These are phyloP conservation scores for Pseudogymnoascus sp. DNA, from an alignment of 2,329 filamentous ascomycete species.

Conservation along the genomic window DNA sequence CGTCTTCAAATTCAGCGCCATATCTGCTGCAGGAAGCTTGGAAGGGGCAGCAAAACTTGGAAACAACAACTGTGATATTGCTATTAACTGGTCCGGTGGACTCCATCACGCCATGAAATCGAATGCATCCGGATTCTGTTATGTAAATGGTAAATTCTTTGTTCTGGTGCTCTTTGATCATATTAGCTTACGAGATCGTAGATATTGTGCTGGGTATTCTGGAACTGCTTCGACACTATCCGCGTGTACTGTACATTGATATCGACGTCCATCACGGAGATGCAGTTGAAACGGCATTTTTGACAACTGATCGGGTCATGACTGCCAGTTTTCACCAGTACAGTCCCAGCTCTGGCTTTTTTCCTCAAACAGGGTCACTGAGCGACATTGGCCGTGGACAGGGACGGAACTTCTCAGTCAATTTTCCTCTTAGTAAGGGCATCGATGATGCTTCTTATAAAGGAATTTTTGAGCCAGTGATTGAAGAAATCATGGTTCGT, in stretches of 20 bases:
- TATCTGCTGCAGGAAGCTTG: slow-evolving; percentile 89
- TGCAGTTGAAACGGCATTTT: slow-evolving; percentile 88
- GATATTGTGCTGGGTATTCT: slow-evolving; percentile 94
- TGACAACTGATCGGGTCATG: slow-evolving; percentile 86
- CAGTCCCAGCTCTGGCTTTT: slow-evolving; percentile 62
- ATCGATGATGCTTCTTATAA: slow-evolving; percentile 87
- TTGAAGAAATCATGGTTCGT: slow-evolving; percentile 74
- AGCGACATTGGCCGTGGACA: slow-evolving; percentile 79
- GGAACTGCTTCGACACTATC: slow-evolving; percentile 80
- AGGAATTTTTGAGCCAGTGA: slow-evolving; percentile 84
- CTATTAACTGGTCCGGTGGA: slow-evolving; percentile 96
- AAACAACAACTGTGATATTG: slow-evolving; percentile 87
- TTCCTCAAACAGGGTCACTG: slow-evolving; percentile 83
- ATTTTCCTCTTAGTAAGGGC: slow-evolving; percentile 84
- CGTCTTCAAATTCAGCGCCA: slow-evolving; percentile 88
- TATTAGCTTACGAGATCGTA: slow-evolving; percentile 39
- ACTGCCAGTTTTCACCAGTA: slow-evolving; percentile 96
- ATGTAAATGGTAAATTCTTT: slow-evolving; percentile 73
- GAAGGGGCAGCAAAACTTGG: slow-evolving; percentile 87
- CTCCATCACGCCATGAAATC: slow-evolving; percentile 97
- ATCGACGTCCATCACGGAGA: slow-evolving; percentile 94
- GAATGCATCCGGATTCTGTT: slow-evolving; percentile 95
- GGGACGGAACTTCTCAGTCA: slow-evolving; percentile 83
- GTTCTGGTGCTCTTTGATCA: slow-evolving; percentile 28
- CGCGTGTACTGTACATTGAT: slow-evolving; percentile 95